A percentile compares a stretch with the other conserved stretches of the same genome.
These are phyloP conservation scores for Candida koratica DNA, from an alignment of 805 yeast genomes.

Conservation along the genomic window DNA sequence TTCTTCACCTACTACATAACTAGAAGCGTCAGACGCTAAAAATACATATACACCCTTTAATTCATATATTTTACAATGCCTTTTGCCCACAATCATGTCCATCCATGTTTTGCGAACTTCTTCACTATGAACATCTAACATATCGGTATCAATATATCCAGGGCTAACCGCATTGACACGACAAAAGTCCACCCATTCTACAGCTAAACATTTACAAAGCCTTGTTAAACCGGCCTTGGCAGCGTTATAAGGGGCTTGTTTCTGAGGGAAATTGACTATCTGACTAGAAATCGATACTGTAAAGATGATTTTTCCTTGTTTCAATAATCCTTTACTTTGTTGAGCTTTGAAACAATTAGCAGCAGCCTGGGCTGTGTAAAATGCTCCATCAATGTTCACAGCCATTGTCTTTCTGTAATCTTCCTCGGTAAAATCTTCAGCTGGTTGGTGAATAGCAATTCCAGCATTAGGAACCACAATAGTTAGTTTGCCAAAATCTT, in stretches of 20 bases:
- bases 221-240: constrained; percentile 82
- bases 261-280: constrained; percentile 80
- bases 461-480: constrained; percentile 46
- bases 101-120: constrained; percentile 38
- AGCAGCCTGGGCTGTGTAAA: constrained; percentile 45
- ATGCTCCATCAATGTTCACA: constrained; percentile 44
- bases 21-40: constrained; percentile 74
- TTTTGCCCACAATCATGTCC: constrained; percentile 59
- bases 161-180: constrained; percentile 80
- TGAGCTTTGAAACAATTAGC: constrained; percentile 37
- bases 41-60: constrained; percentile 75
- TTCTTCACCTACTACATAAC: constrained; percentile 76
- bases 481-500: constrained; percentile 35
- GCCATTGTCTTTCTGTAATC: constrained; percentile 33
- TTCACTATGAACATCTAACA: constrained; percentile 39
- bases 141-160: constrained; percentile 75
- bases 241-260: constrained; percentile 81
- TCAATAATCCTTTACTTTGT: constrained; percentile 33
- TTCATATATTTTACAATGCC: constrained; percentile 70
- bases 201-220: constrained; percentile 73
- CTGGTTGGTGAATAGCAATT: constrained; percentile 31
- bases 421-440: constrained; percentile 34
- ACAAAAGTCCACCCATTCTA: constrained; percentile 82
- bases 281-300: constrained; percentile 89
- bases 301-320: constrained; percentile 36